Conservation (phyloP, 2,329 filamentous ascomycete genomes). For the Botrytis fragariae region DNA sequence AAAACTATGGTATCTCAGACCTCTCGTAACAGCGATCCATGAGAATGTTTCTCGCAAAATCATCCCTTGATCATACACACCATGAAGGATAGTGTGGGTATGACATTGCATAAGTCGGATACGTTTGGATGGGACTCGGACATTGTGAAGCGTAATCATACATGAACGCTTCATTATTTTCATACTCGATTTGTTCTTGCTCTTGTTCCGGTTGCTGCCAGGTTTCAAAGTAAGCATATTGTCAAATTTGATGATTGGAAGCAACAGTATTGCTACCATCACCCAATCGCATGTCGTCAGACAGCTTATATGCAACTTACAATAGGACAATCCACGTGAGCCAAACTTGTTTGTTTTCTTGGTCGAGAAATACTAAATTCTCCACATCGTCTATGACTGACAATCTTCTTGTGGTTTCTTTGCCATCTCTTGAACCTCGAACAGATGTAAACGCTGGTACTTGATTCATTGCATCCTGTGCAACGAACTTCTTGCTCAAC, state of each 20-base stretch:
- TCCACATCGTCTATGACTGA: slow-evolving; percentile 15
- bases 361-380: slow-evolving; percentile 15
- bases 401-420: slow-evolving; percentile 13
- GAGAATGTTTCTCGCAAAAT: neutral
- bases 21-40: neutral
- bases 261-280: neutral
- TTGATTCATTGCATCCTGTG: slow-evolving; percentile 17
- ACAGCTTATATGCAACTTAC: neutral
- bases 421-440: slow-evolving; percentile 19
- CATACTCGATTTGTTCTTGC: slow-evolving; percentile 6
- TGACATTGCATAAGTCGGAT: neutral
- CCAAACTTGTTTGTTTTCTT: slow-evolving; percentile 8
- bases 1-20: neutral
- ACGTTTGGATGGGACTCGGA: neutral
- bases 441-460: slow-evolving; percentile 18
- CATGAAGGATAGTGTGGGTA: slow-evolving; percentile 9
- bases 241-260: neutral
- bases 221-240: slow-evolving; percentile 5
- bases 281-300: neutral
- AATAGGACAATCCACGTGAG: slow-evolving; percentile 17
- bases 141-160: slow-evolving; percentile 10
- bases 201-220: neutral
- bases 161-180: neutral
- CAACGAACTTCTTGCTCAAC: slow-evolving; percentile 20
- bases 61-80: slow-evolving; percentile 10